Conservation (phyloP, 768 basidiomycete genomes). For the Amanita inopinata region DNA sequence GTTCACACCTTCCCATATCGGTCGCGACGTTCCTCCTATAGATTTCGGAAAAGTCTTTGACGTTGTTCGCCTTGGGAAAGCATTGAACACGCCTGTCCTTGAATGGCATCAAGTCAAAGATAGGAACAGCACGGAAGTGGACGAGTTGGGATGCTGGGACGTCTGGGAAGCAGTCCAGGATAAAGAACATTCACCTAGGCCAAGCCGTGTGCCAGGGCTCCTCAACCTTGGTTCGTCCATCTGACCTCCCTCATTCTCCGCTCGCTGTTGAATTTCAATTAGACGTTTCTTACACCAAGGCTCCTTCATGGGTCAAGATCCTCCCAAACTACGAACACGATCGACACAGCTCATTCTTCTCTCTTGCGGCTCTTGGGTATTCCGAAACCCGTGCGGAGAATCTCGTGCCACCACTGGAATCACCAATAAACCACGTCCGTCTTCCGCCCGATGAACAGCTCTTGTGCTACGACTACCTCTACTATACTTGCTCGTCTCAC, state of each 20-base stretch:
- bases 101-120: conserved; percentile 62
- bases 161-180: conserved; percentile 38
- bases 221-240: conserved; percentile 32
- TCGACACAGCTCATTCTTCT: conserved; percentile 34
- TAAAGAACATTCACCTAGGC: conserved; percentile 27
- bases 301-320: conserved; percentile 38
- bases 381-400: conserved; percentile 31
- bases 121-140: conserved; percentile 24
- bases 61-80: conserved; percentile 36
- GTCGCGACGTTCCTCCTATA: conserved; percentile 36
- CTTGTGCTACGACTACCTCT: conserved; percentile 44
- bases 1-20: conserved; percentile 51
- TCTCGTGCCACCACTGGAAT: conserved; percentile 30
- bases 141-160: conserved; percentile 51
- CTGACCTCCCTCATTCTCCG: conserved; percentile 1
- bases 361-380: conserved; percentile 35
- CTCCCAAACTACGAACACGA: conserved; percentile 37
- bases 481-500: conserved; percentile 37
- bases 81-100: conserved; percentile 36
- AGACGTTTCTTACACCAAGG: conserved; percentile 46
- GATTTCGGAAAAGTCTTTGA: conserved; percentile 56
- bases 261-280: not conserved
- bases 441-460: conserved; percentile 43
- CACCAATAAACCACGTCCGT: conserved; percentile 27
- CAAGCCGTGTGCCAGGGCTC: conserved; percentile 24